Evolutionary conservation across 805 yeast species (phyloP).

Genomic region (Wickerhamiella nectarea): DNA sequence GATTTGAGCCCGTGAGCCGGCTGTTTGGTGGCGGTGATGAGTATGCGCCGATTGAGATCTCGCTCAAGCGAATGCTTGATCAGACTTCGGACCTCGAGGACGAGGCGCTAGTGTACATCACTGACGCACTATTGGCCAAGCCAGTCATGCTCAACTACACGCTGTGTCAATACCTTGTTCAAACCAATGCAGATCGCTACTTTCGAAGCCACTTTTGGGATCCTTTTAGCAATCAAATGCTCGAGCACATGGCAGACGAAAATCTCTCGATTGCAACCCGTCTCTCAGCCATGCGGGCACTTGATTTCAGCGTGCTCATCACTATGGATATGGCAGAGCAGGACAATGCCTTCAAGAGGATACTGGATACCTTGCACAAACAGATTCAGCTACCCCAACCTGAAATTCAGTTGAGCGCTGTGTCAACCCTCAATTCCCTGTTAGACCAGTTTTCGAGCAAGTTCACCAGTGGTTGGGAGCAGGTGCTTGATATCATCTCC

Average conservation of each 20-base stretch:
- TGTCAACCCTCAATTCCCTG: constrained; percentile 55
- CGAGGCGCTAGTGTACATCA: constrained; percentile 36
- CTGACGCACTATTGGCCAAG: constrained; percentile 29
- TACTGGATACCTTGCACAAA: constrained; percentile 36
- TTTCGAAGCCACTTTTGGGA: constrained; percentile 32
- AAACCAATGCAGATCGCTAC: constrained; percentile 40
- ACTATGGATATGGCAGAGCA: background rate
- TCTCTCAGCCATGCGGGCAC: background rate
- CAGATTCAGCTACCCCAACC: constrained; percentile 41
- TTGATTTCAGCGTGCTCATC: background rate
- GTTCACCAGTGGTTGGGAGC: constrained; percentile 55
- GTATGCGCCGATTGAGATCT: constrained; percentile 35
- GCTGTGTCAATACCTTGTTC: constrained; percentile 37
- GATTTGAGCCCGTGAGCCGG: background rate
- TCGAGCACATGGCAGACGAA: constrained; percentile 26
- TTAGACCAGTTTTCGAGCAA: constrained; percentile 63
- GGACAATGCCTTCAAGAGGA: constrained; percentile 18
- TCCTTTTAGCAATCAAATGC: constrained; percentile 34
- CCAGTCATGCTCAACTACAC: background rate
- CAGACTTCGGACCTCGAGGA: constrained; percentile 44
- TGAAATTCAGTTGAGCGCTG: constrained; percentile 47
- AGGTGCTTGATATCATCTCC: constrained; percentile 44
- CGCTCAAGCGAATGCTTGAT: constrained; percentile 48
- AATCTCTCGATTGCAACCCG: background rate
- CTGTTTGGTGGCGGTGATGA: constrained; percentile 15